Evolutionary conservation across 345 rosid genomes (phyloP).

Genomic region (Aurinia saxatilis): DNA sequence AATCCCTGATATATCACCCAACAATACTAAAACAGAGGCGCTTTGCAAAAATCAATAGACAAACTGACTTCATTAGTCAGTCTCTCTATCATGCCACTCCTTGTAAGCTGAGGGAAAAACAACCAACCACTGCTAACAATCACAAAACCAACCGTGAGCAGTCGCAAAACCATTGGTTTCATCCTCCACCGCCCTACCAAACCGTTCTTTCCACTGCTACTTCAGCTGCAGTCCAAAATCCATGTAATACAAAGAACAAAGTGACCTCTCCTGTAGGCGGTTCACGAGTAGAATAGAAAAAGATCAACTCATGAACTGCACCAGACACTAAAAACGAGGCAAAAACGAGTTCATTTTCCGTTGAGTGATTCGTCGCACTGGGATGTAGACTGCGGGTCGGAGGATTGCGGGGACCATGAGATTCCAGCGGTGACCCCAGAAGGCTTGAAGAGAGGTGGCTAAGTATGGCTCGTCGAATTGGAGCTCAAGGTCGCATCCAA

Average conservation of each 20-base stretch:
- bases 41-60: conserved; percentile 2
- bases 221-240: conserved; percentile 26
- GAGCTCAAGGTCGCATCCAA: conserved; percentile 31
- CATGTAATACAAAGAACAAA: conserved; percentile 28
- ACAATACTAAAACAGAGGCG: not conserved
- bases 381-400: conserved; percentile 35
- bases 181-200: not conserved
- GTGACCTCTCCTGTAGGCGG: conserved; percentile 32
- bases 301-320: conserved; percentile 25
- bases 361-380: conserved; percentile 5
- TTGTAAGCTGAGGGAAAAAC: conserved; percentile 32
- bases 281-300: conserved; percentile 17
- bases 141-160: conserved; percentile 32
- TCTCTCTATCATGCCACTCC: conserved; percentile 12
- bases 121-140: conserved; percentile 30
- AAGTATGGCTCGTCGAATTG: conserved; percentile 42
- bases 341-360: conserved; percentile 5
- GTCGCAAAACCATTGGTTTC: conserved; percentile 16
- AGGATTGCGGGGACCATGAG: conserved; percentile 42
- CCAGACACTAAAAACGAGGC: conserved; percentile 27
- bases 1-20: not conserved
- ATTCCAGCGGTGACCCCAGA: conserved; percentile 56
- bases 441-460: conserved; percentile 51
- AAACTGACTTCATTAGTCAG: conserved; percentile 9
- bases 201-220: conserved; percentile 5